Percentiles rank a stretch among this genome's conserved stretches.
These are phyloP conservation scores for Ophiostoma sp. DNA, from an alignment of 2,329 filamentous ascomycete species.

Conservation along the genomic window DNA sequence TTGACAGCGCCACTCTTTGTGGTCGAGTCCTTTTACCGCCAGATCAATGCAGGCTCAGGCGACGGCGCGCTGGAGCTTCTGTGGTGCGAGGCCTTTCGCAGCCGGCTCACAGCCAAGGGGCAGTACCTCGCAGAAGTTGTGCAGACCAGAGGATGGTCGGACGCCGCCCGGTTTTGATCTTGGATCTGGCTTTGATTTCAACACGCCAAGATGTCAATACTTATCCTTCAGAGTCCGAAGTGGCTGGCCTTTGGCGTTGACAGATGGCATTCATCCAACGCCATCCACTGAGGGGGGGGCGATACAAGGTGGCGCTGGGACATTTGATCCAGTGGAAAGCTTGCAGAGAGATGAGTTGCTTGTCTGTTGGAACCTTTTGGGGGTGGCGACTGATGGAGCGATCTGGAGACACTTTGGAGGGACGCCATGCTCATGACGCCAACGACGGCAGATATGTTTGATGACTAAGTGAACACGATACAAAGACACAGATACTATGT, in stretches of 20 bases:
- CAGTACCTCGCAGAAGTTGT: slow-evolving; percentile 40
- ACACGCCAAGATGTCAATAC: no score
- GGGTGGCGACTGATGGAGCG: neutral
- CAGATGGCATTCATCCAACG: no score
- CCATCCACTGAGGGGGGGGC: no score
- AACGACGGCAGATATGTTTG: neutral
- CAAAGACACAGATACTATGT: neutral
- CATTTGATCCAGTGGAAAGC: neutral
- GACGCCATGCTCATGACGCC: no score
- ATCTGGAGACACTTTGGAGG: no score
- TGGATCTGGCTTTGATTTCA: no score
- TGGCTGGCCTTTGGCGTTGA: no score
- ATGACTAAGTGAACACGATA: slow-evolving; percentile 3
- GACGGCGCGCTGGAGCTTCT: slow-evolving; percentile 43
- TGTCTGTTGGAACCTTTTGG: neutral
- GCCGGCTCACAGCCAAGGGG: slow-evolving; percentile 38
- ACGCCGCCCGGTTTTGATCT: slow-evolving; percentile 29
- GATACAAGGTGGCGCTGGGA: neutral
- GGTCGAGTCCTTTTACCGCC: slow-evolving; percentile 41
- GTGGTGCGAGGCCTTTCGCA: slow-evolving; percentile 45
- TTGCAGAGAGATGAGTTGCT: neutral
- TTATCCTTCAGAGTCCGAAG: no score
- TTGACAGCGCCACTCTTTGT: slow-evolving; percentile 42
- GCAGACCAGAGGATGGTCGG: slow-evolving; percentile 38
- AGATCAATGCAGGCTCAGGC: slow-evolving; percentile 37